Conservation (phyloP, 441 rosid species). For the Brassica hybrid region DNA sequence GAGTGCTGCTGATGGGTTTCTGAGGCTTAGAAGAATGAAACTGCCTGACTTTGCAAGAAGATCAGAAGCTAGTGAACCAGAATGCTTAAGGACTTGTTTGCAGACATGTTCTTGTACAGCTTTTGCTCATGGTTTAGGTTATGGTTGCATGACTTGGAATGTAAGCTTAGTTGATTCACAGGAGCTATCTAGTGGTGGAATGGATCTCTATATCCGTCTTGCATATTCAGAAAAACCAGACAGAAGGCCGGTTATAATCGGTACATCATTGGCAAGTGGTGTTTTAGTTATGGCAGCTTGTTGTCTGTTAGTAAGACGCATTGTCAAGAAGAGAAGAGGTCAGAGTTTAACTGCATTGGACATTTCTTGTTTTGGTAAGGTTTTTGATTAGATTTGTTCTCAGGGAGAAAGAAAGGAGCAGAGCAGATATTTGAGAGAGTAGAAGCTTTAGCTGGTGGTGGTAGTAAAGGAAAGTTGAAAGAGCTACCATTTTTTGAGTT, state of each 20-base stretch:
- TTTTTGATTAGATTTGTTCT: neutral
- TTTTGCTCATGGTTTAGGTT: neutral
- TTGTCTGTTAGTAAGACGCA: neutral
- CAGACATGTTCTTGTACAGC: neutral
- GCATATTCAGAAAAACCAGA: neutral
- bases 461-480: neutral
- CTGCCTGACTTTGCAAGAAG: neutral
- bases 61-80: neutral
- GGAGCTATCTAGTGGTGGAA: neutral
- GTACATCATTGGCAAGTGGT: neutral
- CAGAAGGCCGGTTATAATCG: neutral
- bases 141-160: conserved; percentile 1
- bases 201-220: neutral
- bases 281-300: neutral
- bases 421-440: neutral
- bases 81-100: neutral
- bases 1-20: neutral
- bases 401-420: neutral
- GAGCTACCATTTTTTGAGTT: neutral
- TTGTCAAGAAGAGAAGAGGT: neutral
- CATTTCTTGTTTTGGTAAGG: neutral
- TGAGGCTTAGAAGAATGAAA: neutral
- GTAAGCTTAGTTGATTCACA: neutral
- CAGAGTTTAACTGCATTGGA: neutral
- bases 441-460: neutral